These are phyloP conservation scores for Zelonia costaricensis DNA, from an alignment of 208 protist species.

Conservation along the genomic window DNA sequence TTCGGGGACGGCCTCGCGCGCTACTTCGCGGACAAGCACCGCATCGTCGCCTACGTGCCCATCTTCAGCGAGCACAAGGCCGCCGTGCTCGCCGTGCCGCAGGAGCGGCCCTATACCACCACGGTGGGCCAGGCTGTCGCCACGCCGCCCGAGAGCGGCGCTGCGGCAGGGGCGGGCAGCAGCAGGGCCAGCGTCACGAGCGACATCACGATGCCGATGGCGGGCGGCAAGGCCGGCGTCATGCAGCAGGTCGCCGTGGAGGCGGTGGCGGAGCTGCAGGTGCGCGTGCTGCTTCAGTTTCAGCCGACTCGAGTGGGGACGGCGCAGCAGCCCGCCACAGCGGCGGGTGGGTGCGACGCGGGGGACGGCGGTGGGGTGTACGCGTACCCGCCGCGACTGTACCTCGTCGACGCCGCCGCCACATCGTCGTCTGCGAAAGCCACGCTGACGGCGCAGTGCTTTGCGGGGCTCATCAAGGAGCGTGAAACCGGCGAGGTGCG, in stretches of 20 bases:
- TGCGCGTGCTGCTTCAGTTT: slow-evolving; percentile 35
- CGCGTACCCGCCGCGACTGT: slow-evolving; percentile 28
- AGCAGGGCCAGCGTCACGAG: too few species aligned
- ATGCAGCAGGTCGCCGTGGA: slow-evolving; percentile 28
- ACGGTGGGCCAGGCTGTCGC: slow-evolving; percentile 11
- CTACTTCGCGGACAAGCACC: slow-evolving; percentile 23
- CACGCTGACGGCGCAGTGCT: slow-evolving; percentile 23
- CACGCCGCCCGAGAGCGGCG: not conserved
- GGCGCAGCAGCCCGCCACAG: too few species aligned
- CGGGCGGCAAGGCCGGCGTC: slow-evolving; percentile 4
- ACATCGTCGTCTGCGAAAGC: not conserved
- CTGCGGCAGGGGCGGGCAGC: not conserved
- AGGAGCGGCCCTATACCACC: slow-evolving; percentile 20
- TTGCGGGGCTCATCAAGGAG: slow-evolving; percentile 23
- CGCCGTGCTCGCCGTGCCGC: slow-evolving; percentile 20
- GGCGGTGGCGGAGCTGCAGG: slow-evolving; percentile 31
- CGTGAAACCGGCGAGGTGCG: slow-evolving; percentile 19
- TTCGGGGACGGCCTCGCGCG: slow-evolving; percentile 47
- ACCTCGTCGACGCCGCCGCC: slow-evolving; percentile 28
- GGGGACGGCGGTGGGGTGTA: slow-evolving; percentile 14
- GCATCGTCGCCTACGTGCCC: slow-evolving; percentile 34
- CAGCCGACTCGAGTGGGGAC: not conserved
- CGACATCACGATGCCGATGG: not conserved
- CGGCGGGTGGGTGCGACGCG: not conserved
- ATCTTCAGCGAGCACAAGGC: slow-evolving; percentile 36